Conservation (phyloP, 768 basidiomycete genomes). For the Leccinum rimulosum region DNA sequence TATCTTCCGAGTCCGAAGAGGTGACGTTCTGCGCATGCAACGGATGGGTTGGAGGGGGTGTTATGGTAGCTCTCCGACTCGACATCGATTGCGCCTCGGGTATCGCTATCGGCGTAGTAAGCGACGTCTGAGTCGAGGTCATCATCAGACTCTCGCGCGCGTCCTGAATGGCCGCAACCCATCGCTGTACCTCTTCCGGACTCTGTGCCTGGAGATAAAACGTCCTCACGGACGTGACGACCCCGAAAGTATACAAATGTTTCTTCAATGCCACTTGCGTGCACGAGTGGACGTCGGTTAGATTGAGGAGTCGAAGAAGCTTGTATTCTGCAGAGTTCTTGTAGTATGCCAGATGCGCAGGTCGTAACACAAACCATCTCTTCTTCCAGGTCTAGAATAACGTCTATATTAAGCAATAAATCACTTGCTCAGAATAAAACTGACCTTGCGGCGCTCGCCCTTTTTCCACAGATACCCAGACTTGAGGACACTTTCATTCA, state of each 20-base stretch:
- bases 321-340: constrained; percentile 95
- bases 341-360: constrained; percentile 93
- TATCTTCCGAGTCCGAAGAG: constrained; percentile 80
- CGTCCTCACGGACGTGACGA: constrained; percentile 87
- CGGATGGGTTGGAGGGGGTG: constrained; percentile 46
- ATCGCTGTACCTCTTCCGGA: constrained; percentile 69
- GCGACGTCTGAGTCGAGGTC: constrained; percentile 58
- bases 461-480: constrained; percentile 97
- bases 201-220: constrained; percentile 86
- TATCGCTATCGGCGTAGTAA: constrained; percentile 52
- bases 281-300: constrained; percentile 87
- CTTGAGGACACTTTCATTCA: constrained; percentile 75
- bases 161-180: constrained; percentile 82
- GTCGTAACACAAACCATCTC: constrained; percentile 94
- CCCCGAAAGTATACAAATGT: constrained; percentile 84
- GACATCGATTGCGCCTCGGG: constrained; percentile 34
- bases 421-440: constrained; percentile 18
- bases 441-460: constrained; percentile 93
- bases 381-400: constrained; percentile 90
- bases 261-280: constrained; percentile 85
- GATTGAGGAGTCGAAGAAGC: constrained; percentile 82
- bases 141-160: constrained; percentile 64
- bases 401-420: constrained; percentile 5
- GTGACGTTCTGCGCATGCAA: constrained; percentile 52
- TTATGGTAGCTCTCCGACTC: constrained; percentile 35